These are phyloP conservation scores for Huiozyma sinensis DNA, from an alignment of 805 yeast species.

Conservation along the genomic window DNA sequence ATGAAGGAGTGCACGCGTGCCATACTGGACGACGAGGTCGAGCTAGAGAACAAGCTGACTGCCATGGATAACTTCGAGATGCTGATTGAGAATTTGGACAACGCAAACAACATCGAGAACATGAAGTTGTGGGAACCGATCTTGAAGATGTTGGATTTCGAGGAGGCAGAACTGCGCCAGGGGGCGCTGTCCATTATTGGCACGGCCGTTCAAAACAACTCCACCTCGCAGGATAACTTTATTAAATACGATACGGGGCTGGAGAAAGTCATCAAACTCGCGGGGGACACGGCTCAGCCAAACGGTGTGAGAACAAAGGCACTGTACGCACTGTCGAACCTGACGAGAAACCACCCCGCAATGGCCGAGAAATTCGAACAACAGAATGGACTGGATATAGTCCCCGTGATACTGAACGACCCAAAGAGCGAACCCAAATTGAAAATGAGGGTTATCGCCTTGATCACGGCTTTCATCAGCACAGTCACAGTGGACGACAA, in stretches of 20 bases:
- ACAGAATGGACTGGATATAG: slow-evolving; percentile 51
- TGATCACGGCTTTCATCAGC: slow-evolving; percentile 49
- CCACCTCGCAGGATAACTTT: slow-evolving; percentile 59
- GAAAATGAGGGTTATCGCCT: slow-evolving; percentile 44
- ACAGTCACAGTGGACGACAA: slow-evolving; percentile 37
- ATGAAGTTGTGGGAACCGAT: slow-evolving; percentile 71
- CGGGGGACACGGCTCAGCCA: slow-evolving; percentile 20
- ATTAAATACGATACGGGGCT: slow-evolving; percentile 41
- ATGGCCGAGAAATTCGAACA: slow-evolving; percentile 47
- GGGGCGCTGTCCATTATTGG: slow-evolving; percentile 69
- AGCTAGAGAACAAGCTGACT: slow-evolving; percentile 50
- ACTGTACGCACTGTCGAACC: slow-evolving; percentile 65
- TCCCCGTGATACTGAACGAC: slow-evolving; percentile 28
- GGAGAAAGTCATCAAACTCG: slow-evolving; percentile 34
- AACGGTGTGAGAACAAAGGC: slow-evolving; percentile 46
- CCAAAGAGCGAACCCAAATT: slow-evolving; percentile 28
- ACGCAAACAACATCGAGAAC: slow-evolving; percentile 85
- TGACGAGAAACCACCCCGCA: slow-evolving; percentile 54
- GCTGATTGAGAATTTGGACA: slow-evolving; percentile 86
- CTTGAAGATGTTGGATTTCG: slow-evolving; percentile 40
- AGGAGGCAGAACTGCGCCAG: slow-evolving; percentile 37
- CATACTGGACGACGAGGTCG: slow-evolving; percentile 46
- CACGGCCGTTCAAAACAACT: slow-evolving; percentile 88
- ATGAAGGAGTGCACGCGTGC: slow-evolving; percentile 71
- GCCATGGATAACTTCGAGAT: slow-evolving; percentile 90